Conservation (phyloP, 179 eudicot species). For the Sideroxylon spinosum region DNA sequence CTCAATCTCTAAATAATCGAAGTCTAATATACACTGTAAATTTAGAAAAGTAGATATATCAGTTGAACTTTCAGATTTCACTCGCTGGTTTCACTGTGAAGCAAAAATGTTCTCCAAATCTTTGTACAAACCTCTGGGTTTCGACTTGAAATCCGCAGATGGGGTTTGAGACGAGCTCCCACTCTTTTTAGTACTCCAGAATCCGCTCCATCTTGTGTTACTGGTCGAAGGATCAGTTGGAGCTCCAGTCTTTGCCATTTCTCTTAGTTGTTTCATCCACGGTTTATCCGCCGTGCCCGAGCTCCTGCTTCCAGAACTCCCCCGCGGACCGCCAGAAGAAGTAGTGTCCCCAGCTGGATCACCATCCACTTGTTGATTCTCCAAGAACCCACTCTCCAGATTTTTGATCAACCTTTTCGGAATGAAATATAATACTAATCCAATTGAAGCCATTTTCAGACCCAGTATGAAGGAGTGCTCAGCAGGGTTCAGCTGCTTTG, state of each 20-base stretch:
- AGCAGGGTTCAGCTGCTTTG: slow-evolving; percentile 50
- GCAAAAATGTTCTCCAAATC: slow-evolving; percentile 93
- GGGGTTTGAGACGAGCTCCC: slow-evolving; percentile 63
- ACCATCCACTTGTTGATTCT: slow-evolving; percentile 15
- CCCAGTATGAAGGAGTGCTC: slow-evolving; percentile 46
- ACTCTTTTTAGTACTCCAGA: slow-evolving; percentile 59
- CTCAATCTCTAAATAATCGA: neutral
- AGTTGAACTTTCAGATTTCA: neutral
- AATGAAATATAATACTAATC: slow-evolving; percentile 43
- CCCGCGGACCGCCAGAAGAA: slow-evolving; percentile 25
- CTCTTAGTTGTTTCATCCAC: slow-evolving; percentile 76
- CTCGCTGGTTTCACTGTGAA: slow-evolving; percentile 29
- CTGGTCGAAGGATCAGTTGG: slow-evolving; percentile 51
- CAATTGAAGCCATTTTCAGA: slow-evolving; percentile 43
- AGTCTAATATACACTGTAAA: neutral
- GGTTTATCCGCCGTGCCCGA: slow-evolving; percentile 51
- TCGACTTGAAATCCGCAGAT: slow-evolving; percentile 53
- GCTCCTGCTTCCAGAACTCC: slow-evolving; percentile 45
- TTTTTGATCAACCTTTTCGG: slow-evolving; percentile 45
- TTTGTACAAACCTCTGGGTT: slow-evolving; percentile 55
- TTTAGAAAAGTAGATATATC: neutral
- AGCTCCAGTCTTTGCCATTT: slow-evolving; percentile 48
- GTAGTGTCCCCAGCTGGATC: slow-evolving; percentile 24
- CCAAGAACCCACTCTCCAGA: slow-evolving; percentile 31
- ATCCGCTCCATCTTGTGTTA: slow-evolving; percentile 52